These are phyloP conservation scores for Acrodontium crateriforme DNA, from an alignment of 2,329 filamentous ascomycete species.

Conservation along the genomic window DNA sequence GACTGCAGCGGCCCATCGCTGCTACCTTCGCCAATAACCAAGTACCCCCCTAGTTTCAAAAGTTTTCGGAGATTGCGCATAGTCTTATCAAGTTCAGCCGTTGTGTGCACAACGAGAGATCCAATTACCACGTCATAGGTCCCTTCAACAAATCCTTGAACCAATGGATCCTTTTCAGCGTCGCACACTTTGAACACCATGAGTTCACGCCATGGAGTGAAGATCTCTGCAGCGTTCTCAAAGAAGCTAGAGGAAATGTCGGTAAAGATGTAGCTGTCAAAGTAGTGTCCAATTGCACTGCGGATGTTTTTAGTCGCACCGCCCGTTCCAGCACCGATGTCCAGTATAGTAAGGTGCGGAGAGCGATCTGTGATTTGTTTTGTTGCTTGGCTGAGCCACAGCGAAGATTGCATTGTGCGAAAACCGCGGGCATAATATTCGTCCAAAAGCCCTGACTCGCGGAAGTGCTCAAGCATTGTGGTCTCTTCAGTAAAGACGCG, in stretches of 20 bases:
- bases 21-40: too few relatives aligned
- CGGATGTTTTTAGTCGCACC: conserved; percentile 27
- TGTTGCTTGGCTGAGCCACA: conserved; percentile 3
- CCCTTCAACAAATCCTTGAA: conserved; percentile 25
- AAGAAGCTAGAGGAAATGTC: conserved; percentile 32
- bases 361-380: conserved; percentile 23
- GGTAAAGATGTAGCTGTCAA: conserved; percentile 32
- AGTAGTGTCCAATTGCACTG: conserved; percentile 15
- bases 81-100: too few relatives aligned
- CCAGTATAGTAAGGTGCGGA: conserved; percentile 31
- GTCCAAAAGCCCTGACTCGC: conserved; percentile 3
- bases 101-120: too few relatives aligned
- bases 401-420: conserved; percentile 3
- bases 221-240: conserved; percentile 18
- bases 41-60: too few relatives aligned
- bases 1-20: too few relatives aligned
- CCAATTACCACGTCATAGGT: conserved; percentile 17
- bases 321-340: conserved; percentile 34
- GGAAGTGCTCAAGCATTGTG: conserved; percentile 5
- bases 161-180: conserved; percentile 15
- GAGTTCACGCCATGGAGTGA: conserved; percentile 13
- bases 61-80: too few relatives aligned
- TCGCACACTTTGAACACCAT: conserved; percentile 21
- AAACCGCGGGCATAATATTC: too few relatives aligned
- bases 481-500: too few relatives aligned